Base-by-base conservation (phyloP, 2,329 filamentous ascomycete species). In the Leptographium flavum region DNA sequence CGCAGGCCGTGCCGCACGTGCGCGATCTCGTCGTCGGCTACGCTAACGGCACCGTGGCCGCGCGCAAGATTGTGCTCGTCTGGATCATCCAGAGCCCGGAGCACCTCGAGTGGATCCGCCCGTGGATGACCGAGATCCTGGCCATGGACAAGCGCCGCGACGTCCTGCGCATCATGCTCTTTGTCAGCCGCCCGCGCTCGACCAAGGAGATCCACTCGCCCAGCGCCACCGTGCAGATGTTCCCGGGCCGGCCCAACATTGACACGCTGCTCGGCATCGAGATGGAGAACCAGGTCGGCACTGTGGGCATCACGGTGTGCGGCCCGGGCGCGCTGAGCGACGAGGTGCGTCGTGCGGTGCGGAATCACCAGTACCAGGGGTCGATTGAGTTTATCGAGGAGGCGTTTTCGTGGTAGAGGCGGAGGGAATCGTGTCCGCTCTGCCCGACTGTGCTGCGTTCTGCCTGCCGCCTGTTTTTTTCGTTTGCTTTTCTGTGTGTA, bases 161-260 rank as follows among this genome's bases (percentile, higher is more conserved):
- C 48, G 73, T 83, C 43, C 69, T 88, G 45, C 78, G 80, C 52
- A 83, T 88, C 60, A 75, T 86, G 65, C 74, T 88, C 45, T 88
- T 87, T 59, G 80, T 88, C 54, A 85, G 79, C 52, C 69, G 82
- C 47, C 83, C 81, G 6, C 70, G 81, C 35, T 83, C 78, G 40
- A 86, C 79, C 39, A 87, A 86, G 67, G 83, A 87, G 61, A 87
- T 87, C 45, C 81, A 86, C 66, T 83, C 78, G 53, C 83, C 83
- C 3, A 82, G 76, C 31, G 73, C 79, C 1, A 86, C 80, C 17
- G 83, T 90, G 13, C 83, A 87, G 59, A 88, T 88, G 83, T 87
- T 87, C 69, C 83, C 83, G 5, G 83, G 83, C 15, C 71, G 82
- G 53, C 82, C 82, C 17, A 85, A 87, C 58, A 78, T 86, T 43